Evolutionary conservation across 805 yeast species (phyloP).

Genomic region (Saccharomycopsis sp.): DNA sequence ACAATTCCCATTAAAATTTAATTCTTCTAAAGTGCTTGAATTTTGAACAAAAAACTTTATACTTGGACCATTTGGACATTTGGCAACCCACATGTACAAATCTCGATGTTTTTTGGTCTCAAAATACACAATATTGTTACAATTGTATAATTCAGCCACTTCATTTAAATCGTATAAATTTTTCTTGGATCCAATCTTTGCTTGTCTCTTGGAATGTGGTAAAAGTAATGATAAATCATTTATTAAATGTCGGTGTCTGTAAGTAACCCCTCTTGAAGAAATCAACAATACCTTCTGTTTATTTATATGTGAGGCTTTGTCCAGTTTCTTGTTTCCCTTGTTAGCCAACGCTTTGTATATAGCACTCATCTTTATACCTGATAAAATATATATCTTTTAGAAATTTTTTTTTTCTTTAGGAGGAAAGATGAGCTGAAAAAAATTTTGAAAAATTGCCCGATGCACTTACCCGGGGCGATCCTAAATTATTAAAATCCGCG

Average conservation of each 20-base stretch:
- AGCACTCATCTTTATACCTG: slow-evolving; percentile 76
- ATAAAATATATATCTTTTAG: neutral
- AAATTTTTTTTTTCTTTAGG: neutral
- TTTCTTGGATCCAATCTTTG: slow-evolving; percentile 90
- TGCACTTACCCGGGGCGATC: neutral
- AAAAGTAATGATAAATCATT: slow-evolving; percentile 68
- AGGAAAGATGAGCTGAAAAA: neutral
- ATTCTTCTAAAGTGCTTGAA: slow-evolving; percentile 91
- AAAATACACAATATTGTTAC: slow-evolving; percentile 89
- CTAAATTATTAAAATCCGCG: too few relatives aligned
- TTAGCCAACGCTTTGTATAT: slow-evolving; percentile 54
- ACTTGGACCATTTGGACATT: slow-evolving; percentile 98
- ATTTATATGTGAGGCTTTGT: slow-evolving; percentile 56
- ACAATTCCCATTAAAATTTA: slow-evolving; percentile 95
- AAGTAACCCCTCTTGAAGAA: slow-evolving; percentile 92
- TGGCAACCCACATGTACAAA: slow-evolving; percentile 87
- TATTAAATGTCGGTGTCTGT: slow-evolving; percentile 90
- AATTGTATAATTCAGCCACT: slow-evolving; percentile 93
- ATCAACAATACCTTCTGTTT: slow-evolving; percentile 84
- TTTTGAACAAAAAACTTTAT: slow-evolving; percentile 90
- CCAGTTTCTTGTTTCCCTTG: slow-evolving; percentile 26
- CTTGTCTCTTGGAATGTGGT: slow-evolving; percentile 95
- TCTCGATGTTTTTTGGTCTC: slow-evolving; percentile 96
- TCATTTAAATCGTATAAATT: slow-evolving; percentile 85
- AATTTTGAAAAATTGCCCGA: neutral